A percentile compares a stretch with the other conserved stretches of the same genome.
phyloP scores from a whole-genome alignment of 2,329 filamentous ascomycete species.

The Fusarium humuli region DNA sequence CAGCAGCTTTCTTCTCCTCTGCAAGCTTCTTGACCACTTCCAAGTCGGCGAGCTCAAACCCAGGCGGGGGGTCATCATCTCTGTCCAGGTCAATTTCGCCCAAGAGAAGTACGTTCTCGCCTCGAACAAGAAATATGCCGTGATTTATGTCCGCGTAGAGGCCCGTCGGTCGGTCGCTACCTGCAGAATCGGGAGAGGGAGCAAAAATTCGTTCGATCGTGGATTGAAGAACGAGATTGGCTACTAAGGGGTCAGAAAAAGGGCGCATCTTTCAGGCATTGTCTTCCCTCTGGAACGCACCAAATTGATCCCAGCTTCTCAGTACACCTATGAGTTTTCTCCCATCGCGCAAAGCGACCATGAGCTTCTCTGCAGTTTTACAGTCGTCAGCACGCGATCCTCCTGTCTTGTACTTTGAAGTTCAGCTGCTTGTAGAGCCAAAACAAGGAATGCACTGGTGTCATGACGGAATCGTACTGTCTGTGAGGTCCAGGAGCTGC shows the following conservation, averaged over 20 bases:
- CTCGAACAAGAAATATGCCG: conserved; percentile 90
- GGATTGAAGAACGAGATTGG: conserved; percentile 93
- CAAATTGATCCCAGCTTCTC: conserved; percentile 97
- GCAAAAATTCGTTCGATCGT: conserved; percentile 91
- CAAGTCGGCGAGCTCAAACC: conserved; percentile 73
- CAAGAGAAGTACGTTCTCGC: conserved; percentile 95
- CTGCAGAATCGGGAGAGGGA: conserved; percentile 57
- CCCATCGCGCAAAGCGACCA: conserved; percentile 91
- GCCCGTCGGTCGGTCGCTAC: conserved; percentile 52
- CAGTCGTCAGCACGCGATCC: conserved; percentile 46
- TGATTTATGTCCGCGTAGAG: conserved; percentile 87
- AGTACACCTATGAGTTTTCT: conserved; percentile 93
- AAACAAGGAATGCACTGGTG: conserved; percentile 20
- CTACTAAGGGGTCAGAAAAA: conserved; percentile 58
- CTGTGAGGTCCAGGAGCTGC: conserved; percentile 93
- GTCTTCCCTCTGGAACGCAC: conserved; percentile 63
- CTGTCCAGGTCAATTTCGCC: conserved; percentile 97
- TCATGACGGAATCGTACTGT: conserved; percentile 75
- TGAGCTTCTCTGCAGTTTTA: conserved; percentile 81
- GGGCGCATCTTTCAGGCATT: background rate
- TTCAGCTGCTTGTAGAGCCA: background rate
- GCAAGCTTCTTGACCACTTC: conserved; percentile 78
- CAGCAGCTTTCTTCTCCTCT: conserved; percentile 75
- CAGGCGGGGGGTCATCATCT: conserved; percentile 86
- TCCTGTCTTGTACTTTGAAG: conserved; percentile 9